Conservation (phyloP, 2,329 filamentous ascomycete species). For the Xylariaceae sp. region DNA sequence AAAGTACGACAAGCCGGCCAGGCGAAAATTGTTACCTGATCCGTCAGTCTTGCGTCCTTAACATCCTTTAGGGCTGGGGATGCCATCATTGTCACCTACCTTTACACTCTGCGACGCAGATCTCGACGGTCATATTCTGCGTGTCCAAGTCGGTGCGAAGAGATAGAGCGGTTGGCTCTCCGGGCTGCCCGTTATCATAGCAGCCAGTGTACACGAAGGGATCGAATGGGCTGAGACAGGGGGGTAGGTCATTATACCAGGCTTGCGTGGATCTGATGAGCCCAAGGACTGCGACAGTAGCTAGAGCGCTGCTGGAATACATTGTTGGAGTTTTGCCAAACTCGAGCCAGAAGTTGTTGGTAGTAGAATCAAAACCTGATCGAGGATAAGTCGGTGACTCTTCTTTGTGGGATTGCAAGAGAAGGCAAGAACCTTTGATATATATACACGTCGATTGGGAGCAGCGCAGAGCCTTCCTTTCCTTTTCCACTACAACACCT, state of each 20-base stretch:
- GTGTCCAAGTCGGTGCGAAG: constrained; percentile 36
- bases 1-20: constrained; percentile 48
- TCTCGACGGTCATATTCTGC: constrained; percentile 42
- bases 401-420: too few species aligned
- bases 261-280: constrained; percentile 34
- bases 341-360: too few species aligned
- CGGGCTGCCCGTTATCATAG: constrained; percentile 35
- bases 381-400: too few species aligned
- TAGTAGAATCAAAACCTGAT: too few species aligned
- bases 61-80: background rate
- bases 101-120: constrained; percentile 46
- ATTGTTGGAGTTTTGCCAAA: too few species aligned
- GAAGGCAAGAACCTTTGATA: too few species aligned
- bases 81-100: constrained; percentile 25
- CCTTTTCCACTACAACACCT: too few species aligned
- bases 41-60: background rate
- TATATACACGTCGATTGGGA: too few species aligned
- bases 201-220: constrained; percentile 47
- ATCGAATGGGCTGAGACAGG: constrained; percentile 40
- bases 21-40: constrained; percentile 43
- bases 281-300: constrained; percentile 34
- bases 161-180: constrained; percentile 36
- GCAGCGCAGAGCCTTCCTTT: too few species aligned
- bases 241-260: constrained; percentile 39
- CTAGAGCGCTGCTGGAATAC: constrained; percentile 16